Percentiles rank a stretch among this genome's conserved stretches.
Conservation (phyloP, 108 stramenopile genomes). For the Schizochytrium sp. region DNA sequence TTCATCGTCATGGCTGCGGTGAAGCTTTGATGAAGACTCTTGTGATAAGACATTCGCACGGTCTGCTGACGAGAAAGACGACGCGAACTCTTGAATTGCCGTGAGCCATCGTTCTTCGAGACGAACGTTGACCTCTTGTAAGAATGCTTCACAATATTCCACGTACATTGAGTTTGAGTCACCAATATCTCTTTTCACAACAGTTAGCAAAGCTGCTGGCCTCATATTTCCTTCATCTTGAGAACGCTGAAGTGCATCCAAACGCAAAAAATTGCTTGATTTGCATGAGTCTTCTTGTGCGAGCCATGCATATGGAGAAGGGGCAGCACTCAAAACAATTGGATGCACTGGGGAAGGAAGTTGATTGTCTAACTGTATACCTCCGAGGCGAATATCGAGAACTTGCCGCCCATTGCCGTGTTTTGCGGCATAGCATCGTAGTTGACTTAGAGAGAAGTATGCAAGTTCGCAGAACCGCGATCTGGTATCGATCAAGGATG, state of each 20-base stretch:
- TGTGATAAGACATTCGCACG: not conserved
- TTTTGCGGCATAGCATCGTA: not conserved
- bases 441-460: constrained; percentile 2
- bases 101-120: constrained; percentile 59
- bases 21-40: not conserved
- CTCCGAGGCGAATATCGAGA: not conserved
- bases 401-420: constrained; percentile 34
- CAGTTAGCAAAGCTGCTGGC: not conserved
- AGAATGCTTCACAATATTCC: constrained; percentile 12
- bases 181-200: constrained; percentile 6
- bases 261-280: not conserved
- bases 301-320: constrained; percentile 21
- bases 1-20: not conserved
- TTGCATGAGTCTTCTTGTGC: not conserved
- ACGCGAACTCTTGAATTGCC: constrained; percentile 9
- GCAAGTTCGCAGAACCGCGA: constrained; percentile 51
- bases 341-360: constrained; percentile 47
- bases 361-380: constrained; percentile 47
- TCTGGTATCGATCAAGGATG: constrained; percentile 28
- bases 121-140: constrained; percentile 26
- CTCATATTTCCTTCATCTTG: not conserved
- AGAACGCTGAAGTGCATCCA: constrained; percentile 10
- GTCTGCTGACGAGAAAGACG: not conserved
- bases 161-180: constrained; percentile 20
- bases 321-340: constrained; percentile 24